Evolutionary conservation across 208 protist genomes (phyloP), one percentile per base, ranked within the genome.

Genomic region (Phytomonas serpens): DNA sequence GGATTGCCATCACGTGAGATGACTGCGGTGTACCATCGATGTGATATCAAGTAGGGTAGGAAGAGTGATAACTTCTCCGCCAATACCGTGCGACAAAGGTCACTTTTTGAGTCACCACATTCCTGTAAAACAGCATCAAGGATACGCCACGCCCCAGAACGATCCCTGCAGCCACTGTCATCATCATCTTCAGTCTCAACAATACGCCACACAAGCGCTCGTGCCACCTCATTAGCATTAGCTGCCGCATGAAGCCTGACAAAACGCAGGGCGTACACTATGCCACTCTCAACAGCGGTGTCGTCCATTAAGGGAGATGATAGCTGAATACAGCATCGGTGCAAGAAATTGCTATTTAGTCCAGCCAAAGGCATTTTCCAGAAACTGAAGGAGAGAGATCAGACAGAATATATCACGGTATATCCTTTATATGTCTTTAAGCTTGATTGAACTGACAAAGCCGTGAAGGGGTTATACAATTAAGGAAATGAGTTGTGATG

Each of bases 311-410:
- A 78, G 0, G 85, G 63, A 7, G 84, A 85, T 6, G 90, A 95
- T 29, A 95, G 72, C 80, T 95, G 90, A 61, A 95, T 80, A 74
- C 90, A 95, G 63, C 79, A 87, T 73, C 90, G 90, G 67, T 95
- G 87, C 47, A 95, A 77, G 64, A 95, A 92, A 14, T 78, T 75
- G 6, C 81, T 74, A 65, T 92, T 76, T 2, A 92, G 2, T 19
- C 67, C 67, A 1, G 47, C n/a, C n/a, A 61, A 31, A 2, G 67
- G 67, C 67, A 70, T 70, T 67, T 38, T 51, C 23, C 19, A 57
- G 23, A 27, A 27, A 57, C 47, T 11, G 16, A 2, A 27, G 47
- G 23, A 57, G 47, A 57, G 19, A 57, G 1, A 19, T 23, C 47
- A 6, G 27, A 27, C 19, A 19, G 19, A 23, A 19, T 27, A 19